phyloP scores from a whole-genome alignment of 306 rosid species.

The Rosa multiflora region DNA sequence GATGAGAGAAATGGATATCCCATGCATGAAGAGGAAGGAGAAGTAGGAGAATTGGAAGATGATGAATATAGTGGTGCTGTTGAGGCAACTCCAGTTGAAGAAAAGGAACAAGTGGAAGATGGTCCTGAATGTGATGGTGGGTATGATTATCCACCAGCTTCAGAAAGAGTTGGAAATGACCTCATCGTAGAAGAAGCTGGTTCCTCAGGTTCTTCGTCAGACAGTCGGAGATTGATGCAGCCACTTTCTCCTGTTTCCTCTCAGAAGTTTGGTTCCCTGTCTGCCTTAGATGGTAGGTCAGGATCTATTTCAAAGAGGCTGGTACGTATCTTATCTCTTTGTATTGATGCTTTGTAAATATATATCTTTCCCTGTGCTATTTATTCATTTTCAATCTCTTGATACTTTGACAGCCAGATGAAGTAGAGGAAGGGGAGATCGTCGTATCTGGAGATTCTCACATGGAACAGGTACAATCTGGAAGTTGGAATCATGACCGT shows the following conservation, averaged over 20 bases:
- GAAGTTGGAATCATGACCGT: slow-evolving; percentile 93
- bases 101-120: slow-evolving; percentile 60
- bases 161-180: slow-evolving; percentile 51
- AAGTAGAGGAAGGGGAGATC: slow-evolving; percentile 96
- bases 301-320: slow-evolving; percentile 67
- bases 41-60: slow-evolving; percentile 80
- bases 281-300: slow-evolving; percentile 83
- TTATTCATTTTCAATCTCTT: slow-evolving; percentile 33
- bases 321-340: slow-evolving; percentile 50
- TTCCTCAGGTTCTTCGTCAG: slow-evolving; percentile 77
- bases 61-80: slow-evolving; percentile 73
- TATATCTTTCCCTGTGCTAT: slow-evolving; percentile 23
- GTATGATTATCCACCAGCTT: slow-evolving; percentile 58
- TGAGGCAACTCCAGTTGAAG: slow-evolving; percentile 49
- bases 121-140: slow-evolving; percentile 51
- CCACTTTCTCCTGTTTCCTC: slow-evolving; percentile 67
- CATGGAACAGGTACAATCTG: slow-evolving; percentile 84
- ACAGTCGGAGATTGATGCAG: slow-evolving; percentile 54
- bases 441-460: slow-evolving; percentile 91
- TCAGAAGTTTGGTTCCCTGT: slow-evolving; percentile 90
- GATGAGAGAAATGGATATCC: slow-evolving; percentile 84
- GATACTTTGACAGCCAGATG: slow-evolving; percentile 68
- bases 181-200: slow-evolving; percentile 66
- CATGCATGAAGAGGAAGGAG: slow-evolving; percentile 85
- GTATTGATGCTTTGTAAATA: slow-evolving; percentile 23